Percentiles rank a stretch among this genome's conserved stretches.
These are phyloP conservation scores for Cytospora chrysosperma DNA, from an alignment of 2,329 filamentous ascomycete species.

Conservation along the genomic window DNA sequence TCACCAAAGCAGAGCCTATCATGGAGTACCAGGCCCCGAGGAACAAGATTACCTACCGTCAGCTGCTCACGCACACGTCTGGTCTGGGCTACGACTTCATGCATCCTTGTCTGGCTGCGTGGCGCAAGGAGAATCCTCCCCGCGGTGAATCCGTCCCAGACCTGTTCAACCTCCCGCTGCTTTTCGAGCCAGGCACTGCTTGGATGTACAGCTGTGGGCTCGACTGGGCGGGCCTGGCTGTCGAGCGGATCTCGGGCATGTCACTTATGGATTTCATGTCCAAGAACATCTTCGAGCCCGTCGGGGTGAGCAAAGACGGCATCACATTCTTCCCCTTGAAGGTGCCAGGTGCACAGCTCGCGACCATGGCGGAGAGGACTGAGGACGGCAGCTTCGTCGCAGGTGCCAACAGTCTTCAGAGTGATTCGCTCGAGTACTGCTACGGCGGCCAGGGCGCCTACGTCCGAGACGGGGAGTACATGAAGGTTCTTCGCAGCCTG, in stretches of 20 bases:
- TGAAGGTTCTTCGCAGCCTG: constrained; percentile 46
- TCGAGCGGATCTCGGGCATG: constrained; percentile 43
- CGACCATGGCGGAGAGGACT: constrained; percentile 39
- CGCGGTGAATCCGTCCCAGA: constrained; percentile 19
- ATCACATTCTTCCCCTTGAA: constrained; percentile 40
- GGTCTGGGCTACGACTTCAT: constrained; percentile 6
- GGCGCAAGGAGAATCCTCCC: neutral
- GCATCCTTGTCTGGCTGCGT: constrained; percentile 1
- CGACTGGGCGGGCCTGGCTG: constrained; percentile 39
- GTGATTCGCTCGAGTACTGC: constrained; percentile 38
- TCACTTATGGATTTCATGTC: constrained; percentile 45
- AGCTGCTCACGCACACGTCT: constrained; percentile 5
- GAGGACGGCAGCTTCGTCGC: constrained; percentile 37
- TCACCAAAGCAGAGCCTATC: constrained; percentile 41
- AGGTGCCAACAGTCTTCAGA: constrained; percentile 33
- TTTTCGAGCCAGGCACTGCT: constrained; percentile 44
- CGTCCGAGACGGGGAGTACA: constrained; percentile 39
- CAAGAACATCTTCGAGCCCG: constrained; percentile 41
- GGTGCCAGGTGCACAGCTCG: constrained; percentile 36
- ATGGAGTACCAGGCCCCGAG: constrained; percentile 1
- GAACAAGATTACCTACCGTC: constrained; percentile 21
- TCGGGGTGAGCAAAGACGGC: constrained; percentile 41
- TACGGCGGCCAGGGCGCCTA: constrained; percentile 47
- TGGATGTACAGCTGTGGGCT: constrained; percentile 43
- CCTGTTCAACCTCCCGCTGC: constrained; percentile 37